phyloP scores from a whole-genome alignment of 305 asterid genomes.

The Fraxinus floribunda region DNA sequence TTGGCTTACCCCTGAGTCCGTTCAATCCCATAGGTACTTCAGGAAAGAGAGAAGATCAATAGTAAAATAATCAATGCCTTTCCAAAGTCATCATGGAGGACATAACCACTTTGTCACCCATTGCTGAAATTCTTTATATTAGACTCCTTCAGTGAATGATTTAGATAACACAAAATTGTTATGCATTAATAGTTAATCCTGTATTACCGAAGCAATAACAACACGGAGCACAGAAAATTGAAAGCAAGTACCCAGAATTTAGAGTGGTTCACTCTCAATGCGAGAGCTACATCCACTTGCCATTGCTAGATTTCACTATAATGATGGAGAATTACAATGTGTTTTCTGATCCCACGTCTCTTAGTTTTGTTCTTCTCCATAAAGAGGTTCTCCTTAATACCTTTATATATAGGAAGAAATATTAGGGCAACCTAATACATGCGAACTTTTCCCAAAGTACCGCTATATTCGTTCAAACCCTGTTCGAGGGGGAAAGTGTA shows the following conservation, averaged over 20 bases:
- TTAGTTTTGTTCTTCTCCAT: background rate
- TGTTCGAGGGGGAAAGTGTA: background rate
- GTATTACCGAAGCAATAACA: background rate
- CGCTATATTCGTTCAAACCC: background rate
- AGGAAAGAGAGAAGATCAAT: background rate
- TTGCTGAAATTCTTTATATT: background rate
- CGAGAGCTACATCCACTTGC: background rate
- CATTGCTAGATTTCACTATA: background rate
- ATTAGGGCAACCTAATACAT: background rate
- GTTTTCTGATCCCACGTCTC: background rate
- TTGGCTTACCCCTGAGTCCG: conserved; percentile 5
- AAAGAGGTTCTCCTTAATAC: background rate
- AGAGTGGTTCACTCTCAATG: background rate
- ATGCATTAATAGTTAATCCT: background rate
- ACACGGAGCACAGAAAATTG: background rate
- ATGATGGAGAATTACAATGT: background rate
- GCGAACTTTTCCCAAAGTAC: background rate
- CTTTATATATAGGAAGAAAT: conserved; percentile 8
- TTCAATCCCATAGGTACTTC: background rate
- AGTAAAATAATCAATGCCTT: background rate
- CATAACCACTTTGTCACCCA: background rate
- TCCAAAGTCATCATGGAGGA: background rate
- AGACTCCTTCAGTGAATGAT: background rate
- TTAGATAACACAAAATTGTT: background rate
- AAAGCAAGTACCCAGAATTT: conserved; percentile 1